Percentiles rank a stretch among this genome's conserved stretches.
Conservation (phyloP, 2,329 filamentous ascomycete species). For the Nigrospora oryzae region DNA sequence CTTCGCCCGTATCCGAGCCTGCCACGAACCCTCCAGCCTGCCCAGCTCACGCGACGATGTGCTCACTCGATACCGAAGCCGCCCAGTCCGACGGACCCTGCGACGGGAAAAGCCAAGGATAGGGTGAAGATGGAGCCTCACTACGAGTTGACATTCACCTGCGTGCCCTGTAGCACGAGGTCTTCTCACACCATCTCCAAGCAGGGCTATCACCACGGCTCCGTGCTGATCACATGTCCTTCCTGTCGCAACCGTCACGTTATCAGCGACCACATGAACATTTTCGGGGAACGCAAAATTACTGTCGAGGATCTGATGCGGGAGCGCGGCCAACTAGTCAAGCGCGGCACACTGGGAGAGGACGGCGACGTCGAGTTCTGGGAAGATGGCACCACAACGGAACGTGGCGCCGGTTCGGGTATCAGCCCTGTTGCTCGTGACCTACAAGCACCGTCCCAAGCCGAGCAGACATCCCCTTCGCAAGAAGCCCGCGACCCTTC, state of each 20-base stretch:
- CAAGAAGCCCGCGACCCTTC: no score
- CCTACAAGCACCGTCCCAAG: no score
- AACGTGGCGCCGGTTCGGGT: not conserved
- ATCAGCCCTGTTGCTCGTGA: not conserved
- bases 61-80: slow-evolving; percentile 20
- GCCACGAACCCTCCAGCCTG: slow-evolving; percentile 14
- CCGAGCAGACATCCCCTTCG: no score
- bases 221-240: slow-evolving; percentile 82
- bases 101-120: slow-evolving; percentile 9
- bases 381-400: slow-evolving; percentile 56
- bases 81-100: slow-evolving; percentile 1
- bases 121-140: slow-evolving; percentile 45
- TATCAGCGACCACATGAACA: slow-evolving; percentile 79
- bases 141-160: slow-evolving; percentile 89
- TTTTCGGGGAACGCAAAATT: slow-evolving; percentile 63
- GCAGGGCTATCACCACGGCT: slow-evolving; percentile 89
- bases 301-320: slow-evolving; percentile 72
- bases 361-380: slow-evolving; percentile 91
- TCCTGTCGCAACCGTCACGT: slow-evolving; percentile 79
- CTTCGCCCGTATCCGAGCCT: slow-evolving; percentile 12
- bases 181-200: slow-evolving; percentile 85
- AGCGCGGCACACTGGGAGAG: slow-evolving; percentile 60
- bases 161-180: slow-evolving; percentile 71
- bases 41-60: slow-evolving; percentile 10
- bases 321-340: slow-evolving; percentile 66